Conservation (phyloP, 2,329 filamentous ascomycete species). For the Rachicladosporium sp. region DNA sequence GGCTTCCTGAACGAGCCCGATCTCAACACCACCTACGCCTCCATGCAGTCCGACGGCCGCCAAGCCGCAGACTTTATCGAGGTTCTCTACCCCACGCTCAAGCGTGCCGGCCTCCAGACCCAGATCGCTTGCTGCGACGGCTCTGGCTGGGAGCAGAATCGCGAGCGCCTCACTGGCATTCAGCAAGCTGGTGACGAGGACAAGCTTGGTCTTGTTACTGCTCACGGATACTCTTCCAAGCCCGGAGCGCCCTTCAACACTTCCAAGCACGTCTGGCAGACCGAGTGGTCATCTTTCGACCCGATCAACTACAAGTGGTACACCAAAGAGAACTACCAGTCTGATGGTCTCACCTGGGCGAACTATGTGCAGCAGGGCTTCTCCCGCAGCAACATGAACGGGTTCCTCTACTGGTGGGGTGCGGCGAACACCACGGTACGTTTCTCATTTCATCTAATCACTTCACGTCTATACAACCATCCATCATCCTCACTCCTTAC, state of each 20-base stretch:
- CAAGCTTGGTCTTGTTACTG: conserved; percentile 30
- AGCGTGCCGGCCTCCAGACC: conserved; percentile 24
- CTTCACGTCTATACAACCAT: no score
- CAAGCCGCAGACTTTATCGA: conserved; percentile 42
- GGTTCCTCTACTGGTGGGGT: conserved; percentile 46
- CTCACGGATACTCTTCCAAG: conserved; percentile 31
- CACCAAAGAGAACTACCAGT: conserved; percentile 28
- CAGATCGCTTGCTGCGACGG: conserved; percentile 35
- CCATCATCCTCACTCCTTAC: conserved; percentile 1
- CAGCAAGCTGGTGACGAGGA: conserved; percentile 27
- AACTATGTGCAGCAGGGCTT: conserved; percentile 41
- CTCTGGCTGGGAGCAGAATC: conserved; percentile 26
- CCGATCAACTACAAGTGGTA: conserved; percentile 34
- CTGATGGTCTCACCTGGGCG: conserved; percentile 45
- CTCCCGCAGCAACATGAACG: conserved; percentile 36
- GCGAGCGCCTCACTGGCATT: conserved; percentile 13
- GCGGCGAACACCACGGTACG: conserved; percentile 25
- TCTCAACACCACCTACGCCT: conserved; percentile 30
- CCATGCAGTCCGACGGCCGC: conserved; percentile 34
- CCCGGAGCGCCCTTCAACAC: conserved; percentile 31
- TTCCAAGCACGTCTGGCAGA: conserved; percentile 37
- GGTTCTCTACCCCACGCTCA: conserved; percentile 30
- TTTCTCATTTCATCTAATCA: no score
- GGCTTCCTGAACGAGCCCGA: conserved; percentile 38
- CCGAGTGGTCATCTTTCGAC: conserved; percentile 38